Evolutionary conservation across 2,329 filamentous ascomycete genomes (phyloP).

Genomic region (Hymenoscyphus albidus): DNA sequence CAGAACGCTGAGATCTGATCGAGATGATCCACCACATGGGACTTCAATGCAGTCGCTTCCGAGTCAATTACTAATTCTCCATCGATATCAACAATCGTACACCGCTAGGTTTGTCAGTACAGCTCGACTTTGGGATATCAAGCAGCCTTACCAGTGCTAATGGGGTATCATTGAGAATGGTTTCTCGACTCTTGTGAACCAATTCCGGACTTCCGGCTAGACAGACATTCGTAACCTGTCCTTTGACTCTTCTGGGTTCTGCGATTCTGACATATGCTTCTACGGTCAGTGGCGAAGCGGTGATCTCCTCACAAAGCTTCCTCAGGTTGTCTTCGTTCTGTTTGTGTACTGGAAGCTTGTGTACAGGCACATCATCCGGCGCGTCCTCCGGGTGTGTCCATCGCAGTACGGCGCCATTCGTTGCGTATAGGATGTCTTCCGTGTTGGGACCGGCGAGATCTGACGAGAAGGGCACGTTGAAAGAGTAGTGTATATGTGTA

Average conservation of each 20-base stretch:
- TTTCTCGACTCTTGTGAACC: conserved; percentile 85
- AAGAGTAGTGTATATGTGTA: conserved; percentile 82
- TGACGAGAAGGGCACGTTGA: conserved; percentile 95
- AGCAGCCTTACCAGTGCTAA: conserved; percentile 73
- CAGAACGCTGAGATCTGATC: conserved; percentile 84
- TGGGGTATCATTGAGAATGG: conserved; percentile 85
- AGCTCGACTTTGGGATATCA: not conserved
- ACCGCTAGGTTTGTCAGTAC: conserved; percentile 59
- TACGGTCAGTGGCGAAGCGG: conserved; percentile 64
- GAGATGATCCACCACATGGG: conserved; percentile 75
- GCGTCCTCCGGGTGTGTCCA: conserved; percentile 93
- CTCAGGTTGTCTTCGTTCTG: conserved; percentile 79
- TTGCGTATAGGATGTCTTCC: conserved; percentile 92
- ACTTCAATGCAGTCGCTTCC: conserved; percentile 62
- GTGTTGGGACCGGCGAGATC: conserved; percentile 88
- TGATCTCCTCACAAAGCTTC: conserved; percentile 77
- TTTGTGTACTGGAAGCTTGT: conserved; percentile 87
- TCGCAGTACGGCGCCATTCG: conserved; percentile 76
- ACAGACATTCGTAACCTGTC: conserved; percentile 79
- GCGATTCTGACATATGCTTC: conserved; percentile 82
- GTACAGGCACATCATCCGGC: conserved; percentile 76
- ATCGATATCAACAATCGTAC: conserved; percentile 89
- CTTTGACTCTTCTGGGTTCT: conserved; percentile 67
- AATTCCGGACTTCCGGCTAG: conserved; percentile 83
- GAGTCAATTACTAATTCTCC: conserved; percentile 82